These are phyloP conservation scores for Porcisia hertigi DNA, from an alignment of 208 protist genomes.

Conservation along the genomic window DNA sequence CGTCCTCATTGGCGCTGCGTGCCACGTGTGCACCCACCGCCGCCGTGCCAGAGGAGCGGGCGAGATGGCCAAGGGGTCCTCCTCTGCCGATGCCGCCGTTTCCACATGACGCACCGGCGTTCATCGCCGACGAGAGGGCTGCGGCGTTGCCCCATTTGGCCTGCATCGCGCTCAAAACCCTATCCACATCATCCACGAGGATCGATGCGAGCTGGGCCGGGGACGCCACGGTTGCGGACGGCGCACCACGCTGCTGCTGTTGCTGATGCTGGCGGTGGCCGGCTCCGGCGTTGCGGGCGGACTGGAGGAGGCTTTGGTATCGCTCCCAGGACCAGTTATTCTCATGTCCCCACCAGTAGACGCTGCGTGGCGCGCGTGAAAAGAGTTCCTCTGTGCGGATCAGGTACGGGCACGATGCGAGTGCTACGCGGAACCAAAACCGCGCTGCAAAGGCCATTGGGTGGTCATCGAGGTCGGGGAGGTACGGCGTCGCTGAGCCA, in stretches of 20 bases:
- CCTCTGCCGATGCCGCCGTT: neutral
- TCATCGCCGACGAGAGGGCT: slow-evolving; percentile 15
- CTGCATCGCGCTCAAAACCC: slow-evolving; percentile 76
- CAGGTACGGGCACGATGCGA: slow-evolving; percentile 71
- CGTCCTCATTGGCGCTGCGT: too few species aligned
- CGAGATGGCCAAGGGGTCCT: neutral
- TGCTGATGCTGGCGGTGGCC: slow-evolving; percentile 23
- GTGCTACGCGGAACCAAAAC: slow-evolving; percentile 85
- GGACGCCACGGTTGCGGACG: neutral
- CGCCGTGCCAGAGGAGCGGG: neutral
- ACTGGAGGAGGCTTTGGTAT: slow-evolving; percentile 54
- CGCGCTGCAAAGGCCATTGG: slow-evolving; percentile 74
- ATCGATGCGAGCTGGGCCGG: slow-evolving; percentile 48
- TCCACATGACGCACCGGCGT: neutral
- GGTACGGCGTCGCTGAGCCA: slow-evolving; percentile 69
- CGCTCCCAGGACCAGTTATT: slow-evolving; percentile 81
- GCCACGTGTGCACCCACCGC: neutral
- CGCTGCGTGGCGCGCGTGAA: slow-evolving; percentile 63
- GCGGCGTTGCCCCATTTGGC: slow-evolving; percentile 48
- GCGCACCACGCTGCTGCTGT: slow-evolving; percentile 17
- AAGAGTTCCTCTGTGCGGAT: slow-evolving; percentile 79
- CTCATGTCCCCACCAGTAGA: slow-evolving; percentile 77
- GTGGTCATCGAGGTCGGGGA: slow-evolving; percentile 81
- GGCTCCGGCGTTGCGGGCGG: slow-evolving; percentile 25
- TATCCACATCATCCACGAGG: slow-evolving; percentile 78